Percentiles rank a stretch among this genome's conserved stretches.
Conservation (phyloP, 2,329 filamentous ascomycete species). For the Epichloe gansuensis region DNA sequence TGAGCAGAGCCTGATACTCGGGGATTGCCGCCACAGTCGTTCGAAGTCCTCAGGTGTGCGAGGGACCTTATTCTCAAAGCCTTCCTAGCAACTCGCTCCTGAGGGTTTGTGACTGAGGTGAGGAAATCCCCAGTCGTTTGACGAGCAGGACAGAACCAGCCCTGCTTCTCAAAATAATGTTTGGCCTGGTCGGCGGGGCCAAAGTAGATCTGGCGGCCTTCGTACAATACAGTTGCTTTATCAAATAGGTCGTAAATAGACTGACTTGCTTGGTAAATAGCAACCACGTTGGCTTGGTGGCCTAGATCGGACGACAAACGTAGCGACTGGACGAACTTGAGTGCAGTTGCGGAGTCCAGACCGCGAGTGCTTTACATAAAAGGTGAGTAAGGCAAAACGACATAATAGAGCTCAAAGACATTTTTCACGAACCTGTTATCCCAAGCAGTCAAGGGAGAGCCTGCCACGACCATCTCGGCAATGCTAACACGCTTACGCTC, state of each 20-base stretch:
- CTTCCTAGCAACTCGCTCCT: slow-evolving; percentile 43
- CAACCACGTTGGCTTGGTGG: slow-evolving; percentile 49
- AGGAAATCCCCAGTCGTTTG: slow-evolving; percentile 61
- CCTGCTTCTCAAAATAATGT: slow-evolving; percentile 54
- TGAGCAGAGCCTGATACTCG: slow-evolving; percentile 29
- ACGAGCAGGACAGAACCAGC: slow-evolving; percentile 53
- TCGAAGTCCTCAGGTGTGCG: slow-evolving; percentile 61
- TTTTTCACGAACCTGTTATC: slow-evolving; percentile 43
- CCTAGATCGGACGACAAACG: slow-evolving; percentile 53
- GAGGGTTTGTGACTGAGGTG: slow-evolving; percentile 54
- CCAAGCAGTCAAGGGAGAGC: slow-evolving; percentile 47
- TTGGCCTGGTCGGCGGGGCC: slow-evolving; percentile 49
- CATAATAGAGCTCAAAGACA: background rate
- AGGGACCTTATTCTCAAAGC: slow-evolving; percentile 50
- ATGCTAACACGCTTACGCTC: slow-evolving; percentile 73
- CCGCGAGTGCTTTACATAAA: slow-evolving; percentile 42
- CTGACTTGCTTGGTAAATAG: slow-evolving; percentile 62
- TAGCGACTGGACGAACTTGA: slow-evolving; percentile 60
- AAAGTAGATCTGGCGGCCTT: slow-evolving; percentile 68
- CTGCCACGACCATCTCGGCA: slow-evolving; percentile 61
- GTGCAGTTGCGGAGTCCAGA: slow-evolving; percentile 59
- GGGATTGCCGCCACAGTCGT: slow-evolving; percentile 31
- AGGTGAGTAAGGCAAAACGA: background rate
- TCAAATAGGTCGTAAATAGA: slow-evolving; percentile 63
- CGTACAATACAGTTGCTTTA: slow-evolving; percentile 62